Percentiles rank a stretch among this genome's conserved stretches.
Conservation (phyloP, 495 filamentous ascomycete species). For the Aspergillus bertholletiae region DNA sequence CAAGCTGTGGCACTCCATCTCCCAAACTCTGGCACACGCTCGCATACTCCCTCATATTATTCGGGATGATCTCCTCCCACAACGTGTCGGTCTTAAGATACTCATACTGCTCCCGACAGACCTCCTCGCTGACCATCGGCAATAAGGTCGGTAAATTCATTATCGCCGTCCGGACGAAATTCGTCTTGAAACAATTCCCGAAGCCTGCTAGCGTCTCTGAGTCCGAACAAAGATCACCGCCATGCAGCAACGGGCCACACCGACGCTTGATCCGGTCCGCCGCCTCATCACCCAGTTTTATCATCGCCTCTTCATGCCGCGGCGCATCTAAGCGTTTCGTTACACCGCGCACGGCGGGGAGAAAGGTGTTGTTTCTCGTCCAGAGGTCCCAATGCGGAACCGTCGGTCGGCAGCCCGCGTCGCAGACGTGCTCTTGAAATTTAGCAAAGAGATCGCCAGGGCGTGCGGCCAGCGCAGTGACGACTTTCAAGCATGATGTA, state of each 20-base stretch:
- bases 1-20: slow-evolving; percentile 1
- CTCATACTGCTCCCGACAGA: slow-evolving; percentile 33
- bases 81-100: slow-evolving; percentile 34
- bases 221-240: slow-evolving; percentile 38
- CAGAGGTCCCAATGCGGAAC: slow-evolving; percentile 45
- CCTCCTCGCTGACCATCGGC: slow-evolving; percentile 38
- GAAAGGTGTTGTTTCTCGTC: slow-evolving; percentile 42
- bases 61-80: slow-evolving; percentile 40
- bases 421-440: slow-evolving; percentile 42
- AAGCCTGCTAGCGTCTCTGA: slow-evolving; percentile 34
- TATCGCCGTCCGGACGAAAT: slow-evolving; percentile 34
- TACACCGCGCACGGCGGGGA: slow-evolving; percentile 38
- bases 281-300: slow-evolving; percentile 40
- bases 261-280: slow-evolving; percentile 37
- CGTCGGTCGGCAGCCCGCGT: slow-evolving; percentile 37
- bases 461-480: slow-evolving; percentile 34
- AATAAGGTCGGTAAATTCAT: slow-evolving; percentile 31
- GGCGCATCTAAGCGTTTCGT: slow-evolving; percentile 32
- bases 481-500: slow-evolving; percentile 35
- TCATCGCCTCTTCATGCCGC: slow-evolving; percentile 29
- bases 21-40: slow-evolving; percentile 31
- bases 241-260: slow-evolving; percentile 31
- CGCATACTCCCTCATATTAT: slow-evolving; percentile 43
- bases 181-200: slow-evolving; percentile 42
- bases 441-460: slow-evolving; percentile 32